phyloP scores from a whole-genome alignment of 148 eudicot genomes.

The Arctostaphylos glauca region DNA sequence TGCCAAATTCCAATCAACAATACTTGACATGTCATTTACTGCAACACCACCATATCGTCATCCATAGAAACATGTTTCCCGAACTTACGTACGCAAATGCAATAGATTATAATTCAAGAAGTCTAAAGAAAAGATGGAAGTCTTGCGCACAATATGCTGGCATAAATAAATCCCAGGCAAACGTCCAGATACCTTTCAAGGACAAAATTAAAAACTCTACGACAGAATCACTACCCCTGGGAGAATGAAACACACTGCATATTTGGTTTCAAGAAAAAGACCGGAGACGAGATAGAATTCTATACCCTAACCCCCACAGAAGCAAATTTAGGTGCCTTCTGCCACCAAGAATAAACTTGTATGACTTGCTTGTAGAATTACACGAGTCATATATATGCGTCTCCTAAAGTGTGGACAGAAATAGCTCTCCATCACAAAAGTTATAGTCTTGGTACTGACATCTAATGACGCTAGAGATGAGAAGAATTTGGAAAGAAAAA shows the following conservation, averaged over 20 bases:
- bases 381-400: not conserved
- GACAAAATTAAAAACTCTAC: not conserved
- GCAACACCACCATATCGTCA: not conserved
- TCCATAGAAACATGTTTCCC: not conserved
- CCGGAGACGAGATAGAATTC: not conserved
- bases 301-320: conserved; percentile 23
- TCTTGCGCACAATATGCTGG: not conserved
- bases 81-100: not conserved
- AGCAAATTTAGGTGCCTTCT: conserved; percentile 7
- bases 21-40: not conserved
- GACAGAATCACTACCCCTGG: not conserved
- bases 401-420: not conserved
- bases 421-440: not conserved
- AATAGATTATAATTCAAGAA: not conserved
- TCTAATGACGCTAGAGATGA: not conserved
- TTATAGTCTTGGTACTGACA: not conserved
- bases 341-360: not conserved
- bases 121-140: not conserved
- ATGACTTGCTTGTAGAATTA: not conserved
- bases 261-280: not conserved
- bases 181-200: not conserved
- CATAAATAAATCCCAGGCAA: not conserved
- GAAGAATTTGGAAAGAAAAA: no score
- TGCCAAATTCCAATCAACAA: not conserved
- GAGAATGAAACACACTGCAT: not conserved